A percentile compares a stretch with the other conserved stretches of the same genome.
phyloP scores from a whole-genome alignment of 2,329 filamentous ascomycete genomes.

The Taxawa tesnikishii region DNA sequence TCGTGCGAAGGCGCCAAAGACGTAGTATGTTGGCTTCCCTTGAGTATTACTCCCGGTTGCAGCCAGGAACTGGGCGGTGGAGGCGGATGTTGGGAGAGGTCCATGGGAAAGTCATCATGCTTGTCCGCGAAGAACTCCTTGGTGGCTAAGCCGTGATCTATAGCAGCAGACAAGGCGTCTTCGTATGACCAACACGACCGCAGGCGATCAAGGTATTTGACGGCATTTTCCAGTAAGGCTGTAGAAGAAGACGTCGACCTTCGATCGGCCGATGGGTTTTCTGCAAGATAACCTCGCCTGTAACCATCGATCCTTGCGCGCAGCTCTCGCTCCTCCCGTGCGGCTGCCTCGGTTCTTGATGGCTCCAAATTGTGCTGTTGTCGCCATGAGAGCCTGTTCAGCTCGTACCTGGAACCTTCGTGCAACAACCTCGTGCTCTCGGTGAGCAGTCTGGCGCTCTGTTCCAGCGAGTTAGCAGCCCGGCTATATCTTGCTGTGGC shows the following conservation, averaged over 20 bases:
- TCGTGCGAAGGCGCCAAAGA: constrained; percentile 18
- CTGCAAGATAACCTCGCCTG: constrained; percentile 19
- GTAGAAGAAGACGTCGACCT: neutral
- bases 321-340: constrained; percentile 5
- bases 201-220: constrained; percentile 49
- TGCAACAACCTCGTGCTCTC: neutral
- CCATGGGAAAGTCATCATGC: constrained; percentile 45
- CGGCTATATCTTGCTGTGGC: no score
- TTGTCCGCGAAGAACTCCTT: constrained; percentile 41
- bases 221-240: constrained; percentile 39
- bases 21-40: constrained; percentile 48
- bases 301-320: constrained; percentile 18
- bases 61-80: constrained; percentile 49
- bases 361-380: no score
- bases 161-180: constrained; percentile 41
- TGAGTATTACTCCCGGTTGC: constrained; percentile 46
- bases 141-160: constrained; percentile 39
- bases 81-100: constrained; percentile 37
- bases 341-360: no score
- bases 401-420: constrained; percentile 8
- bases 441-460: constrained; percentile 8
- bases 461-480: neutral
- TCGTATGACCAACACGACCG: constrained; percentile 40
- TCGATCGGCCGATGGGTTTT: constrained; percentile 14
- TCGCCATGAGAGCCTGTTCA: constrained; percentile 14